Percentiles rank a stretch among this genome's conserved stretches.
Evolutionary conservation across 768 basidiomycete genomes (phyloP).

Genomic region (Megacollybia marginata): DNA sequence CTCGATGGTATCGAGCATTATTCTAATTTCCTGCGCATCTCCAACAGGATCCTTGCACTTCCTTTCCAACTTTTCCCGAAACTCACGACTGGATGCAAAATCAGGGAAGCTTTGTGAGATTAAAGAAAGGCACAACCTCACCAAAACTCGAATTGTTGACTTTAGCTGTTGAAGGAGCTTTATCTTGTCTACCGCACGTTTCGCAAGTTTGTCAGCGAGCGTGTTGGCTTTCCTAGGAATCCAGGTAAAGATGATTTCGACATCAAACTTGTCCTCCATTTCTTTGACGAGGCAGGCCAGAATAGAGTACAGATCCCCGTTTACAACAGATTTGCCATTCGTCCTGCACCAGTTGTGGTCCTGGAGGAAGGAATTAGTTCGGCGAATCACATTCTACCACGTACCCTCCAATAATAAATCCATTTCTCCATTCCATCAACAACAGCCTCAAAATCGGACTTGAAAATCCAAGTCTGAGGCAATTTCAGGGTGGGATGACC

Average conservation of each 20-base stretch:
- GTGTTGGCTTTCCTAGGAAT: background rate
- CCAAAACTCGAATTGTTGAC: no score
- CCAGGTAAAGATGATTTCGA: background rate
- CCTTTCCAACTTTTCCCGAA: no score
- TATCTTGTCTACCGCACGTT: background rate
- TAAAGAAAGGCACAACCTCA: no score
- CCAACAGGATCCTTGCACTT: no score
- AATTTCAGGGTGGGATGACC: background rate
- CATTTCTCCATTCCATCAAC: background rate
- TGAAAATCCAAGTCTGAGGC: background rate
- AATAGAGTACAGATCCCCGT: background rate
- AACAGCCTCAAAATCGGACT: background rate
- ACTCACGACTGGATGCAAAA: no score
- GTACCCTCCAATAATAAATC: background rate
- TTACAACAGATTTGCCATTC: background rate
- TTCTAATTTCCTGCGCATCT: no score
- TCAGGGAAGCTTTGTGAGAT: no score
- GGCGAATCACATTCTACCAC: background rate
- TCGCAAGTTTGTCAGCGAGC: background rate
- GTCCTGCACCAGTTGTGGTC: background rate
- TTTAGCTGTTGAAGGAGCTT: no score
- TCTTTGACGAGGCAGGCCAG: background rate
- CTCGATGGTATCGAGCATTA: no score
- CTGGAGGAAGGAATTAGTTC: background rate
- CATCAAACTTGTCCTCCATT: background rate